These are phyloP conservation scores for Trametes cinnabarina DNA, from an alignment of 768 basidiomycete species.

Conservation along the genomic window DNA sequence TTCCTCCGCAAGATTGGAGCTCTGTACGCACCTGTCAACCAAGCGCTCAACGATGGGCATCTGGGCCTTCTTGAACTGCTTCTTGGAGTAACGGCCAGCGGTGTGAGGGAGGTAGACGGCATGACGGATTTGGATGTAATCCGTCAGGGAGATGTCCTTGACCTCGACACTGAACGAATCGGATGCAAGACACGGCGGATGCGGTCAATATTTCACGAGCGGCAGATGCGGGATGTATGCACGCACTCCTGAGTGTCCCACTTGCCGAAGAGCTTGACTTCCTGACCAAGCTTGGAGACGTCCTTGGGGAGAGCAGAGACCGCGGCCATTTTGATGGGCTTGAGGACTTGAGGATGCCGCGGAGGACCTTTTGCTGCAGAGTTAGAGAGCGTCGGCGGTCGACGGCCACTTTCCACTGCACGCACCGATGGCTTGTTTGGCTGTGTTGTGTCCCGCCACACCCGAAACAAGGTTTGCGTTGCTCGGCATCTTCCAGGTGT, in stretches of 20 bases:
- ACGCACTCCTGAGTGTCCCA: slow-evolving; percentile 98
- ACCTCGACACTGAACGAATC: slow-evolving; percentile 76
- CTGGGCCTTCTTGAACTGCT: slow-evolving; percentile 99
- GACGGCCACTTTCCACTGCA: slow-evolving; percentile 16
- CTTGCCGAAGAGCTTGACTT: slow-evolving; percentile 97
- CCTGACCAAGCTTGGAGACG: slow-evolving; percentile 75
- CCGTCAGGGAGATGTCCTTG: slow-evolving; percentile 97
- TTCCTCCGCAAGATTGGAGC: background rate
- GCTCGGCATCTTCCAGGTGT: slow-evolving; percentile 16
- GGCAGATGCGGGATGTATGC: background rate
- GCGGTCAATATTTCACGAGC: slow-evolving; percentile 1
- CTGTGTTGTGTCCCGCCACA: slow-evolving; percentile 38
- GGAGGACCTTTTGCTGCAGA: slow-evolving; percentile 22
- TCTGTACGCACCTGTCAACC: slow-evolving; percentile 78
- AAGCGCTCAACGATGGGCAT: slow-evolving; percentile 99
- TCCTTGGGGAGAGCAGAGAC: slow-evolving; percentile 78
- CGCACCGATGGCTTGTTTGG: slow-evolving; percentile 40
- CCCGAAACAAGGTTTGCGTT: slow-evolving; percentile 32
- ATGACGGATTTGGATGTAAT: slow-evolving; percentile 99
- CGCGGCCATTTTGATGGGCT: slow-evolving; percentile 48
- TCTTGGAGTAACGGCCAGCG: slow-evolving; percentile 98
- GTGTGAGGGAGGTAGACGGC: slow-evolving; percentile 98
- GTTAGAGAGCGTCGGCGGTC: slow-evolving; percentile 21
- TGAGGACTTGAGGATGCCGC: slow-evolving; percentile 21
- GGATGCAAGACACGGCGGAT: background rate